Conservation (phyloP, 768 basidiomycete genomes). For the Lactarius indigo region DNA sequence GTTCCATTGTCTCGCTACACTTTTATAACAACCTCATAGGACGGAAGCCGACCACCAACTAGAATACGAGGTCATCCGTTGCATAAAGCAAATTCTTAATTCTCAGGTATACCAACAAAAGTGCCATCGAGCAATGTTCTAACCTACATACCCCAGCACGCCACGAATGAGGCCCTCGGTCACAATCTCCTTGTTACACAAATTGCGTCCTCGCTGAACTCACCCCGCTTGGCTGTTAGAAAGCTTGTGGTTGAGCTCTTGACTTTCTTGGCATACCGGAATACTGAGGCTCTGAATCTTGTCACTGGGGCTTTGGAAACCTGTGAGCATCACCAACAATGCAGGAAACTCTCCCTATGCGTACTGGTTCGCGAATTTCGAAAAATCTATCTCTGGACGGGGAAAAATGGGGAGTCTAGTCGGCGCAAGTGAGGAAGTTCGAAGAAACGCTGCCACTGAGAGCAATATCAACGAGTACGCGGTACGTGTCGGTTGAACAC, state of each 20-base stretch:
- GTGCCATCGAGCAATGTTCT: background rate
- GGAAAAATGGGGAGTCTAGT: slow-evolving; percentile 96
- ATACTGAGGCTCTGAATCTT: slow-evolving; percentile 54
- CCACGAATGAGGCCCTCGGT: slow-evolving; percentile 67
- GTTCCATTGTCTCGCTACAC: slow-evolving; percentile 2
- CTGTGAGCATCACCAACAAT: slow-evolving; percentile 62
- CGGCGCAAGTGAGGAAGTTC: slow-evolving; percentile 90
- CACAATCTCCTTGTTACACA: slow-evolving; percentile 73
- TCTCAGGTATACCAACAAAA: slow-evolving; percentile 41
- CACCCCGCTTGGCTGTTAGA: slow-evolving; percentile 73
- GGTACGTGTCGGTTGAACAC: slow-evolving; percentile 44
- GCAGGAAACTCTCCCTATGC: slow-evolving; percentile 62
- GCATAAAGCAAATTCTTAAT: slow-evolving; percentile 80
- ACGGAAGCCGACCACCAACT: slow-evolving; percentile 62
- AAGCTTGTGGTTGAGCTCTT: slow-evolving; percentile 78
- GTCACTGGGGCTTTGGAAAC: slow-evolving; percentile 75
- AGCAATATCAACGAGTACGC: slow-evolving; percentile 80
- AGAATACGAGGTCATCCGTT: slow-evolving; percentile 88
- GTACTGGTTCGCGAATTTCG: slow-evolving; percentile 87
- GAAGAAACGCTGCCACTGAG: slow-evolving; percentile 60
- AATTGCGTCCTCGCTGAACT: slow-evolving; percentile 78
- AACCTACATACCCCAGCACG: slow-evolving; percentile 31
- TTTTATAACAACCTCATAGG: slow-evolving; percentile 33
- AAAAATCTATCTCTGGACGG: slow-evolving; percentile 70
- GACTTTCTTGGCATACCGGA: slow-evolving; percentile 64